These are phyloP conservation scores for Alternaria consortialis DNA, from an alignment of 2,329 filamentous ascomycete species.

Conservation along the genomic window DNA sequence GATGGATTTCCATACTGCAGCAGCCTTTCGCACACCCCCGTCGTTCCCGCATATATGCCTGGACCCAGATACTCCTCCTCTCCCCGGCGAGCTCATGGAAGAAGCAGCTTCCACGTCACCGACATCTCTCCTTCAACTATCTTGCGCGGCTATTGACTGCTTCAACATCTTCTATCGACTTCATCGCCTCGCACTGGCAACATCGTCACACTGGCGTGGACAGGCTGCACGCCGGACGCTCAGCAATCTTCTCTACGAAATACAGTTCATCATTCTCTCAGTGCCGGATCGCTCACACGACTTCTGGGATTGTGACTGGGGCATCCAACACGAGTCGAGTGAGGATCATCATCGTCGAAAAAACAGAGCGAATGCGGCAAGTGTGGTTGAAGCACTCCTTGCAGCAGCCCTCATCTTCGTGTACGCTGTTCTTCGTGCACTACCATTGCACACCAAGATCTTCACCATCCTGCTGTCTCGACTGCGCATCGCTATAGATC, in stretches of 20 bases:
- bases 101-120: constrained; percentile 34
- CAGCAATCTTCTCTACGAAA: constrained; percentile 36
- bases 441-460: constrained; percentile 32
- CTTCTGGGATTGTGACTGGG: constrained; percentile 24
- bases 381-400: constrained; percentile 25
- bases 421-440: constrained; percentile 30
- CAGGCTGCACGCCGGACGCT: constrained; percentile 24
- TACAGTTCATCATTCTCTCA: constrained; percentile 29
- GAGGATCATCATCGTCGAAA: constrained; percentile 5
- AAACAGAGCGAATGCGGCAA: constrained; percentile 27
- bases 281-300: constrained; percentile 30
- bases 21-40: constrained; percentile 30
- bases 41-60: constrained; percentile 29
- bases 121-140: constrained; percentile 34
- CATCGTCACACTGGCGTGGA: constrained; percentile 25
- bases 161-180: constrained; percentile 41
- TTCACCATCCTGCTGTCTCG: constrained; percentile 15
- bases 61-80: constrained; percentile 25
- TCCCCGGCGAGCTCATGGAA: constrained; percentile 31
- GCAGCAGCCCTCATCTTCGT: constrained; percentile 36
- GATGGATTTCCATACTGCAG: constrained; percentile 39
- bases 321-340: neutral
- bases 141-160: constrained; percentile 28
- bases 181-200: constrained; percentile 33
- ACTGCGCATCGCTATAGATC: constrained; percentile 5